Conservation (phyloP, 306 rosid genomes). For the Boehmeria nivea region DNA sequence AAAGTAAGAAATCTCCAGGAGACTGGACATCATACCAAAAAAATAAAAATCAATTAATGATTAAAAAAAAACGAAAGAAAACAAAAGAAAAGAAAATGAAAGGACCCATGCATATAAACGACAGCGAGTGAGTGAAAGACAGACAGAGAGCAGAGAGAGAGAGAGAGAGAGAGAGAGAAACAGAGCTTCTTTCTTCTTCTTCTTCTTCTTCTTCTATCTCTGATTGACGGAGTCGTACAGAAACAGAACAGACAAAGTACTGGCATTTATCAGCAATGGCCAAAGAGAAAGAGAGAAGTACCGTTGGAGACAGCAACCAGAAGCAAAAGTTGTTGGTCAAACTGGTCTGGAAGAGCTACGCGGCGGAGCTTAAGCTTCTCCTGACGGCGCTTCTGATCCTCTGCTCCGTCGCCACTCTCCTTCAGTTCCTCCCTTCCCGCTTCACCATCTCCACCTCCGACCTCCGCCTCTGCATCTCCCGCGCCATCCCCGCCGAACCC, state of each 20-base stretch:
- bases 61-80: not conserved
- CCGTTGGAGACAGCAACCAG: conserved; percentile 27
- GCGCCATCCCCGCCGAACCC: conserved; percentile 17
- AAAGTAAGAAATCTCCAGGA: not conserved
- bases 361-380: conserved; percentile 67
- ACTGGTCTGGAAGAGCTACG: conserved; percentile 36
- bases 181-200: not conserved
- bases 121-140: not conserved
- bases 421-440: conserved; percentile 85
- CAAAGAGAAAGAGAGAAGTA: conserved; percentile 5
- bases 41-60: not conserved
- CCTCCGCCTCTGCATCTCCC: conserved; percentile 68
- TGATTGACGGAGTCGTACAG: not conserved
- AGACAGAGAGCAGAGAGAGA: not conserved
- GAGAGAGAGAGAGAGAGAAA: conserved; percentile 1
- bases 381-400: conserved; percentile 58
- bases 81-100: not conserved
- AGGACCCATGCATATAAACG: not conserved
- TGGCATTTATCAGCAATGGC: too few species aligned
- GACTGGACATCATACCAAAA: too few species aligned
- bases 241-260: too few species aligned
- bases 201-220: not conserved
- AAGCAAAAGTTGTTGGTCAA: conserved; percentile 51
- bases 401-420: conserved; percentile 63
- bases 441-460: conserved; percentile 79